phyloP scores from a whole-genome alignment of 148 eudicot species.

The Fallopia convolvulus region DNA sequence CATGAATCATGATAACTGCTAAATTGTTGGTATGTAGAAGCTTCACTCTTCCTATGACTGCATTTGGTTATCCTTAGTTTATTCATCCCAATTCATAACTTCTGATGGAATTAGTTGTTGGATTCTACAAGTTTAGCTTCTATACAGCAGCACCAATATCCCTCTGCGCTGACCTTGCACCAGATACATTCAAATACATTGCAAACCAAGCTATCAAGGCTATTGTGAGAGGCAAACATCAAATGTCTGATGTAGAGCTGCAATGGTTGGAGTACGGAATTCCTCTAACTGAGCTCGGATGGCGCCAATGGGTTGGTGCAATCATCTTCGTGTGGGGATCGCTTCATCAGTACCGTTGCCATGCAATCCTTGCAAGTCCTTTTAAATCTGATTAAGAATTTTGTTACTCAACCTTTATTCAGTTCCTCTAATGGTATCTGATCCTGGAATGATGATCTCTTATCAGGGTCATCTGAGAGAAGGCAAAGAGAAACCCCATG shows the following conservation, averaged over 20 bases:
- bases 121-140: constrained; percentile 43
- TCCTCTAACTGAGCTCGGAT: constrained; percentile 57
- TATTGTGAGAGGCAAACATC: constrained; percentile 55
- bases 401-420: background rate
- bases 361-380: constrained; percentile 72
- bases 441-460: background rate
- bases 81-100: background rate
- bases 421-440: background rate
- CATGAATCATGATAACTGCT: background rate
- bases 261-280: constrained; percentile 34
- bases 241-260: constrained; percentile 35
- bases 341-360: constrained; percentile 77
- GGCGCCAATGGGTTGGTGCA: constrained; percentile 70
- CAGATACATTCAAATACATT: constrained; percentile 39
- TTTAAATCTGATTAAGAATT: background rate
- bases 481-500: constrained; percentile 32
- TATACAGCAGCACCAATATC: constrained; percentile 85
- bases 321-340: constrained; percentile 75
- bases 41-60: background rate
- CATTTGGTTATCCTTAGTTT: background rate
- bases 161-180: constrained; percentile 54
- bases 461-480: constrained; percentile 65
- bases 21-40: background rate
- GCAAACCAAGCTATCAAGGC: constrained; percentile 36
- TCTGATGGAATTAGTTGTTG: background rate